Conservation (phyloP, 2,329 filamentous ascomycete genomes). For the Fusarium oxysporum region DNA sequence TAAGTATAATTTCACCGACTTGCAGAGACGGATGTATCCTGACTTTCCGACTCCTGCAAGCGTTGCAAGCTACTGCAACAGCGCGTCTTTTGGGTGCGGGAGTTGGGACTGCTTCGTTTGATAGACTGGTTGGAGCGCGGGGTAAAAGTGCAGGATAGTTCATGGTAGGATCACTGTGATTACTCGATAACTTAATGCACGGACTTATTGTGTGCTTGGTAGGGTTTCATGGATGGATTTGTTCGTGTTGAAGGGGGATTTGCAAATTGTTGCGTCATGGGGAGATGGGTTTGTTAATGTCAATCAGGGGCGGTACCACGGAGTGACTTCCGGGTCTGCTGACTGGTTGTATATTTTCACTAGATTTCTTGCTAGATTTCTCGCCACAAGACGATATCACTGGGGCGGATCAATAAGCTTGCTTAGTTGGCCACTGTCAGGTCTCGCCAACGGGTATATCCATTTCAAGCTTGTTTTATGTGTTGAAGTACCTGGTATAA, state of each 20-base stretch:
- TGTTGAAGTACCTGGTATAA: no score
- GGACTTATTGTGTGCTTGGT: not conserved
- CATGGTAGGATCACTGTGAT: not conserved
- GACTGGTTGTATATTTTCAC: not conserved
- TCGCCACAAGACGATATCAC: no score
- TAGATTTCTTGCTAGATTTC: not conserved
- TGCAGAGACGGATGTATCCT: rapidly evolving
- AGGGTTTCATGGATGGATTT: not conserved
- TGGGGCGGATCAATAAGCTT: not conserved
- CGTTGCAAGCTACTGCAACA: not conserved
- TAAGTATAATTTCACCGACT: rapidly evolving
- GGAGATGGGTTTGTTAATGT: not conserved
- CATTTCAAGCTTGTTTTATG: not conserved
- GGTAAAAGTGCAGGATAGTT: not conserved
- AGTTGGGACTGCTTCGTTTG: not conserved
- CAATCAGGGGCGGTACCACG: not conserved
- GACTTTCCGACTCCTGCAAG: not conserved
- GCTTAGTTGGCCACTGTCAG: no score
- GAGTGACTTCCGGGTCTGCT: not conserved
- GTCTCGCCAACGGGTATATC: no score
- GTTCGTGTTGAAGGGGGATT: not conserved
- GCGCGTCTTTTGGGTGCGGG: not conserved
- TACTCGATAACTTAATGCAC: not conserved
- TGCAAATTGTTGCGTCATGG: not conserved
- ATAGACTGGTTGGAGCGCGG: no score